These are phyloP conservation scores for Colletotrichum plurivorum DNA, from an alignment of 2,329 filamentous ascomycete genomes.

Conservation along the genomic window DNA sequence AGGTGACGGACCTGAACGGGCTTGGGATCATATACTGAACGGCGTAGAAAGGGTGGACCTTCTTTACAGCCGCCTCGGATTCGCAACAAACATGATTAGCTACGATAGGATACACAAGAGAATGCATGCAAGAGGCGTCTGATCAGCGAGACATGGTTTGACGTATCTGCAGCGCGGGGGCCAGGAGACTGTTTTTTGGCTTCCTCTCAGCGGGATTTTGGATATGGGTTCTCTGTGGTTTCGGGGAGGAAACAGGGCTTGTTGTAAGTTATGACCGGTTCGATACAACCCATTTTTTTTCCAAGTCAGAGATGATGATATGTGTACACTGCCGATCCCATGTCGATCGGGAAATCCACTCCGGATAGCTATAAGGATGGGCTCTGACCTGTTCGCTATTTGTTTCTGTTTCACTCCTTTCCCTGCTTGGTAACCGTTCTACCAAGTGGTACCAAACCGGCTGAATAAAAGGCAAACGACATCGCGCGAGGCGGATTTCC, in stretches of 20 bases:
- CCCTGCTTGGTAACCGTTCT: neutral
- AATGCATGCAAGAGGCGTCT: neutral
- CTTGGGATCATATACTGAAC: neutral
- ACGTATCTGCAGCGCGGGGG: neutral
- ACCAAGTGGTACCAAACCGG: too few relatives aligned
- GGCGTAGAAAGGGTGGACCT: neutral
- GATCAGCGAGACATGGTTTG: neutral
- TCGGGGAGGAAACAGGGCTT: neutral
- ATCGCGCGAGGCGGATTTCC: neutral
- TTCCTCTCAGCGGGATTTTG: neutral
- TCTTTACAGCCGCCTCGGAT: neutral
- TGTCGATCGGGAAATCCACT: neutral
- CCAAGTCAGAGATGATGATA: neutral
- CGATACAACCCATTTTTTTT: constrained; percentile 12
- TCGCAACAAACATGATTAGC: neutral
- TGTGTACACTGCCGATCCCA: neutral
- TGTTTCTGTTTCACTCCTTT: neutral
- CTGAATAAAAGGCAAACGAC: neutral
- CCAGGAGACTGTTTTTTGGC: neutral
- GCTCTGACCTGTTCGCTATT: neutral
- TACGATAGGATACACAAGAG: neutral
- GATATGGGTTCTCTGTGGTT: constrained; percentile 1
- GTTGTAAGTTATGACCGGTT: constrained; percentile 16
- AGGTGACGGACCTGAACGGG: constrained; percentile 1
- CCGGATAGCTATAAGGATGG: neutral